These are phyloP conservation scores for Pseudopyricularia cyperi DNA, from an alignment of 2,329 filamentous ascomycete genomes.

Conservation along the genomic window DNA sequence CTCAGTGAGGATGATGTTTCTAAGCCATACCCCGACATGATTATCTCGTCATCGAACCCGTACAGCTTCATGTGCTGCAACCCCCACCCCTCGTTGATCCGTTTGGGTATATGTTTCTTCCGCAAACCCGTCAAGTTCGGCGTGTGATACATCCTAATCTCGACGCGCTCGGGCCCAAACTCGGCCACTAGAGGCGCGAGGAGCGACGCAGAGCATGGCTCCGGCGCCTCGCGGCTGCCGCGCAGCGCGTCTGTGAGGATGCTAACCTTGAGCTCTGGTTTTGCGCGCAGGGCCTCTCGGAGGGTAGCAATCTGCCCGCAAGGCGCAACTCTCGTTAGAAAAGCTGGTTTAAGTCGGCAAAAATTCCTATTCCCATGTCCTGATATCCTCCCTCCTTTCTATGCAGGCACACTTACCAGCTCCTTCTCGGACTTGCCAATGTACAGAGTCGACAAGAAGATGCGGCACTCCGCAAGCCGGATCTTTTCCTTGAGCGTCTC, in stretches of 20 bases:
- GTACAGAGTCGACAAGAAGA: slow-evolving; percentile 94
- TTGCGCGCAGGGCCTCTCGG: slow-evolving; percentile 58
- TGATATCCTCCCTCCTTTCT: not conserved
- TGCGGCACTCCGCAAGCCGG: slow-evolving; percentile 57
- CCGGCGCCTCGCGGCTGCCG: slow-evolving; percentile 79
- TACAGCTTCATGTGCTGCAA: slow-evolving; percentile 99
- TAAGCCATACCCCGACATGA: slow-evolving; percentile 66
- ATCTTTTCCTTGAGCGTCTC: slow-evolving; percentile 84
- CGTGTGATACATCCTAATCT: slow-evolving; percentile 96
- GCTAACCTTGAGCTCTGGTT: slow-evolving; percentile 67
- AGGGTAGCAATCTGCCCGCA: slow-evolving; percentile 55
- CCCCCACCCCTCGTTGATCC: slow-evolving; percentile 97
- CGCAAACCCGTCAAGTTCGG: slow-evolving; percentile 81
- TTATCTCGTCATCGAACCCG: slow-evolving; percentile 87
- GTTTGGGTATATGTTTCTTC: slow-evolving; percentile 71
- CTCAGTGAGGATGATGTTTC: not conserved
- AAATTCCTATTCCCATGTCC: not conserved
- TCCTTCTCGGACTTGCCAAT: slow-evolving; percentile 90
- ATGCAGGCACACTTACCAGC: slow-evolving; percentile 37
- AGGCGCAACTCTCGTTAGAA: not conserved
- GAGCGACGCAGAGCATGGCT: slow-evolving; percentile 77
- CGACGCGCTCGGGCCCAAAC: slow-evolving; percentile 73
- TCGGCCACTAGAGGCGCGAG: slow-evolving; percentile 72
- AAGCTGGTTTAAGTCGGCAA: slow-evolving; percentile 5
- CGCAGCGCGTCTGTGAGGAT: slow-evolving; percentile 85